Evolutionary conservation across 192 early-diverging fungal genomes (phyloP), one percentile per base, ranked within the genome.

Genomic region (Piromyces sp.): DNA sequence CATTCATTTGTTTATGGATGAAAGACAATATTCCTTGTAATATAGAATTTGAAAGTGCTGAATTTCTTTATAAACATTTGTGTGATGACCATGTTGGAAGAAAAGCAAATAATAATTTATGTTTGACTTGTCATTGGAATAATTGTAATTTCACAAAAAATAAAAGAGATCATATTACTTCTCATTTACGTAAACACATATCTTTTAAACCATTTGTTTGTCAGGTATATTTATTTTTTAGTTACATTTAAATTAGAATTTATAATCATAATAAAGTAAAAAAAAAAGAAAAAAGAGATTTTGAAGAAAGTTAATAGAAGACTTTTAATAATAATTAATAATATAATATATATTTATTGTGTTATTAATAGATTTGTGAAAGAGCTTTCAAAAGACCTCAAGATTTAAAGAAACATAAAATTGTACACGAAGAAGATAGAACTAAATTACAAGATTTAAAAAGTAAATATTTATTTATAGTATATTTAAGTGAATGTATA

Each of bases 161-260:
- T 28, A 99, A 99, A 89, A 87, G 97, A 83, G 97, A 99, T 86
- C 97, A 99, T 85, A 94, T 98, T 80, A 99, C 96, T 28, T 94
- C 93, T n/a, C 97, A 99, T 84, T 86, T 98, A 83, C 89, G 96
- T 81, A 93, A 96, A 78, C 97, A 99, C 84, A 92, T 99, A 13
- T 92, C 95, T 9, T 90, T 95, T 29, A 97, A 97, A 87, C 97
- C 97, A 14, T 91, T 95, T 87, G 86, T 87, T 31, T 99, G 97
- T 86, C 82, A 84, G 79, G 94, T 94, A 88, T 33, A 33, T 6
- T 6, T 33, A 33, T 33, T 6, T 33, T 33, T 33, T 33, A 33
- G 9, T 33, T 6, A 33, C n/a, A n/a, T n/a, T n/a, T n/a, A n/a
- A n/a, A n/a, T n/a, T n/a, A n/a, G n/a, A n/a, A n/a, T n/a, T n/a